phyloP scores from a whole-genome alignment of 257 asterid species.

The Rehmannia glutinosa region DNA sequence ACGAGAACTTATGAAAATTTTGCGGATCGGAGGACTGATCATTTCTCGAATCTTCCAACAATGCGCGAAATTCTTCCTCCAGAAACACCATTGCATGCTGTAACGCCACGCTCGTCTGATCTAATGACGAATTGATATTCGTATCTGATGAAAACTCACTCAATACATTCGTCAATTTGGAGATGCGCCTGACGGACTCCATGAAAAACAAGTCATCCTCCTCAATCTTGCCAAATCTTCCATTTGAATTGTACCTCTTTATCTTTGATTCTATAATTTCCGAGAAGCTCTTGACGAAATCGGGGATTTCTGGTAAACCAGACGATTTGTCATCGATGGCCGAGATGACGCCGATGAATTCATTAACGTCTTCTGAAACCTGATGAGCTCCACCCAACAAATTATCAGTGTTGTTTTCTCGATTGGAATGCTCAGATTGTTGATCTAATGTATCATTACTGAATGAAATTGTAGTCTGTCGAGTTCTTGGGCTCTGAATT shows the following conservation, averaged over 20 bases:
- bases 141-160: constrained; percentile 40
- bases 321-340: constrained; percentile 44
- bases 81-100: constrained; percentile 70
- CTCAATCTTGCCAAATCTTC: constrained; percentile 23
- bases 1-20: constrained; percentile 13
- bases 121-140: constrained; percentile 26
- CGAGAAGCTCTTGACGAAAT: constrained; percentile 37
- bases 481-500: constrained; percentile 7
- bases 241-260: constrained; percentile 27
- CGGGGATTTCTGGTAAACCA: constrained; percentile 36
- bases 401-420: not conserved
- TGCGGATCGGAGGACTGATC: not conserved
- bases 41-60: constrained; percentile 46
- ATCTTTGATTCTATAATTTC: constrained; percentile 47
- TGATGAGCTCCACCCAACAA: not conserved
- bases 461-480: constrained; percentile 2
- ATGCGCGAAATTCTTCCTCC: constrained; percentile 61
- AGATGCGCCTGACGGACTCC: constrained; percentile 49
- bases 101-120: constrained; percentile 49
- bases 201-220: constrained; percentile 56
- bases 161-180: constrained; percentile 37
- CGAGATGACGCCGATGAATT: constrained; percentile 28
- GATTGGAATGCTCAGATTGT: not conserved
- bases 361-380: constrained; percentile 37
- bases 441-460: not conserved